phyloP scores from a whole-genome alignment of 768 basidiomycete species.

The Nevesoporus exiguus region DNA sequence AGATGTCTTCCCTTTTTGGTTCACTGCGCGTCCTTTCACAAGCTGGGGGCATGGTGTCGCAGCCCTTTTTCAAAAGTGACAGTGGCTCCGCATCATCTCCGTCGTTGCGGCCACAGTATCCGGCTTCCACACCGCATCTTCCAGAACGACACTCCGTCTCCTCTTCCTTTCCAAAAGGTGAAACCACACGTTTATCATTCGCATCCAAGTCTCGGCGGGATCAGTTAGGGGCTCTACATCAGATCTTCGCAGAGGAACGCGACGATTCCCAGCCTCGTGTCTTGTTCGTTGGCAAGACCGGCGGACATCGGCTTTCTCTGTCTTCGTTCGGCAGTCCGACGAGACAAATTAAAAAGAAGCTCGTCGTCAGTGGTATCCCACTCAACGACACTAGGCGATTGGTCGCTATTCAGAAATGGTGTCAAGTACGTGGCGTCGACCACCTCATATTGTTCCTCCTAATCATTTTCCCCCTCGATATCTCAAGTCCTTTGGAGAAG shows the following conservation, averaged over 20 bases:
- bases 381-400: constrained; percentile 58
- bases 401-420: constrained; percentile 71
- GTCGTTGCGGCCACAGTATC: constrained; percentile 37
- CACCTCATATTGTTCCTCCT: background rate
- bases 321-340: constrained; percentile 35
- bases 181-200: constrained; percentile 34
- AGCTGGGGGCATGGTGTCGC: constrained; percentile 25
- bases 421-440: constrained; percentile 49
- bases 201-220: constrained; percentile 18
- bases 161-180: constrained; percentile 29
- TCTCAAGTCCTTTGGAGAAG: constrained; percentile 66
- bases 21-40: constrained; percentile 33
- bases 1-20: constrained; percentile 32
- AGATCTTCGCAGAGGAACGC: constrained; percentile 27
- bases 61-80: constrained; percentile 33
- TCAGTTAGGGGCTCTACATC: constrained; percentile 12
- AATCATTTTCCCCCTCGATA: constrained; percentile 7
- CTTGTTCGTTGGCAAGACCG: constrained; percentile 25
- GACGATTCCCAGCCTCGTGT: constrained; percentile 28
- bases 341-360: constrained; percentile 50
- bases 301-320: constrained; percentile 28
- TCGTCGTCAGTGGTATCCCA: constrained; percentile 68
- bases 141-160: constrained; percentile 34
- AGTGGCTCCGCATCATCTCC: constrained; percentile 28
- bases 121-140: constrained; percentile 38